A percentile compares a stretch with the other conserved stretches of the same genome.
Conservation (phyloP, 2,329 filamentous ascomycete genomes). For the Neobulgaria alba region DNA sequence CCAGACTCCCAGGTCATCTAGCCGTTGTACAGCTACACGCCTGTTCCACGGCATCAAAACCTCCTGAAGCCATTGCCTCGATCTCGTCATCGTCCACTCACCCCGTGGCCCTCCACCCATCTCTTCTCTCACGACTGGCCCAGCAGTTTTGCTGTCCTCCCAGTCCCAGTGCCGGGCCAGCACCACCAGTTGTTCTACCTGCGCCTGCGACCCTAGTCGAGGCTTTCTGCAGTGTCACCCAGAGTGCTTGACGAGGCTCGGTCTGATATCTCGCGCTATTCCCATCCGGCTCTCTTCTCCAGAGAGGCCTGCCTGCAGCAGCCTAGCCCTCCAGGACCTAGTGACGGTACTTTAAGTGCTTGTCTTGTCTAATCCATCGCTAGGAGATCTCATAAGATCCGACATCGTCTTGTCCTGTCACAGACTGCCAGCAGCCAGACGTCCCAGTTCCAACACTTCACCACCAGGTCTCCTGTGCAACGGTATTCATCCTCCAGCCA, state of each 20-base stretch:
- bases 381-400: background rate
- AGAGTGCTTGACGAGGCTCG: no score
- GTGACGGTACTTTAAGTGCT: background rate
- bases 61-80: background rate
- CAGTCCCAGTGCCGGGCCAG: no score
- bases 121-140: background rate
- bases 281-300: background rate
- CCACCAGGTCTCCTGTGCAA: background rate
- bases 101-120: background rate
- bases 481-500: background rate
- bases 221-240: no score
- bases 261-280: no score
- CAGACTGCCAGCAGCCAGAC: background rate
- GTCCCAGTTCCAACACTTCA: constrained; percentile 1
- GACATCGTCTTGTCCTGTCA: background rate
- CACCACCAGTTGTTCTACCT: no score
- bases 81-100: background rate
- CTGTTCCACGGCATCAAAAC: background rate
- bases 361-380: background rate
- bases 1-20: no score
- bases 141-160: no score
- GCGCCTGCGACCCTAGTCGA: no score
- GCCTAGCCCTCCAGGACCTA: no score
- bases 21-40: no score
- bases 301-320: background rate